Evolutionary conservation across 140 eudicot genomes (phyloP).

Genomic region (Anethum foeniculum): DNA sequence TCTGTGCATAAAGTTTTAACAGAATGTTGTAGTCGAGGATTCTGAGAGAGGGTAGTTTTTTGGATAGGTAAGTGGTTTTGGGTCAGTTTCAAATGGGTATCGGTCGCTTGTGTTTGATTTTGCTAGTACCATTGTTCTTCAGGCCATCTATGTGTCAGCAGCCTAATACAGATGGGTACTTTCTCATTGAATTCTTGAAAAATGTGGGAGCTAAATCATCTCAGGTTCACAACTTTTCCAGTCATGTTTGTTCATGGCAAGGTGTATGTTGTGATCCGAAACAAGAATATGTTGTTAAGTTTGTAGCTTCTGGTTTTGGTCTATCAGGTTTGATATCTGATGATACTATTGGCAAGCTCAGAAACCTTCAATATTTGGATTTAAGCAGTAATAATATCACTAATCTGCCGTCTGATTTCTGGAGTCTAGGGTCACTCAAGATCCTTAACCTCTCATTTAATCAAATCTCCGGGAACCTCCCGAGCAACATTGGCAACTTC

Average conservation of each 20-base stretch:
- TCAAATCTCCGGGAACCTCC: slow-evolving; percentile 39
- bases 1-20: background rate
- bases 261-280: slow-evolving; percentile 58
- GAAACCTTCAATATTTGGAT: slow-evolving; percentile 61
- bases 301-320: slow-evolving; percentile 46
- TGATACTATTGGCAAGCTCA: slow-evolving; percentile 71
- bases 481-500: slow-evolving; percentile 73
- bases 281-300: slow-evolving; percentile 40
- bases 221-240: slow-evolving; percentile 32
- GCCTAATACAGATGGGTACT: slow-evolving; percentile 82
- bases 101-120: slow-evolving; percentile 32
- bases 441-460: slow-evolving; percentile 56
- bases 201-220: slow-evolving; percentile 46
- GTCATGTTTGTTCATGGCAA: slow-evolving; percentile 62
- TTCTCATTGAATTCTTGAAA: slow-evolving; percentile 47
- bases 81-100: slow-evolving; percentile 36
- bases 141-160: slow-evolving; percentile 46
- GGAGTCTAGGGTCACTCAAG: slow-evolving; percentile 71
- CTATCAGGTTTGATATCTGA: slow-evolving; percentile 74
- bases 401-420: slow-evolving; percentile 65
- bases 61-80: slow-evolving; percentile 12
- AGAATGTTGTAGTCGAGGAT: slow-evolving; percentile 14
- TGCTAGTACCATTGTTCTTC: slow-evolving; percentile 43
- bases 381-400: slow-evolving; percentile 64
- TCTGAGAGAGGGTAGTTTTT: slow-evolving; percentile 11